Base-by-base conservation (phyloP, 2,329 filamentous ascomycete species). In the Colletotrichum sojae region DNA sequence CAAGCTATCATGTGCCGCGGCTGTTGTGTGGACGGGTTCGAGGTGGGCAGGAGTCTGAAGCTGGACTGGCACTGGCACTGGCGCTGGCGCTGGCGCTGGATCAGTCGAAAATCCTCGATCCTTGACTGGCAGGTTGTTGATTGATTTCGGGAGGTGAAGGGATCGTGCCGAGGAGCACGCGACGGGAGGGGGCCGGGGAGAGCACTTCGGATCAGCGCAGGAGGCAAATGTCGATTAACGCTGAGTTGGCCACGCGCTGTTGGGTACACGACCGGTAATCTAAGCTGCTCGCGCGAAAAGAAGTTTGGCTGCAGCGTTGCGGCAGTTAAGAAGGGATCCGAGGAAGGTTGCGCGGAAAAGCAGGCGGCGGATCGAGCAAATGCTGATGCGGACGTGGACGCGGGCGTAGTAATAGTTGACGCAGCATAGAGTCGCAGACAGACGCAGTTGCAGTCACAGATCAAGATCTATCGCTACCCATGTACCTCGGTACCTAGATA, bases 1-100 rank as follows among this genome's bases (percentile, higher is more conserved):
- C 10, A 36, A 55, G 51, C 18, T 69, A 51, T 25, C 51, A 66
- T 66, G n/a, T 60, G 39, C 62, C 67, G 67, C 67, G 49, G 62
- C 51, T 69, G 51, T 36, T 22, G 20, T 12, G 46, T 22, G 31
- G 49, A 55, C 18, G 6, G 36, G 45, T 40, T 22, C 36, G 51
- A 36, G 40, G 31, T 18, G 25, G 40, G 6, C 12, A 18, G 22
- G 25, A 49, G 31, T 36, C 31, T 36, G 10, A 10, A 36, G 31
- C 8, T 36, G 8, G 6, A 36, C 31, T 36, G 31, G 31, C 31
- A 10, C 31, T 36, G 31, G 31, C 10, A 6, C 27, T 31, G 9
- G 27, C 22, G 22, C 22, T 22, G 22, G 27, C 27, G 27, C 27
- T 31, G 27, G 27, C 9, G 31, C 31, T 36, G 10, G 31, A 36